Percentiles rank a stretch among this genome's conserved stretches.
Conservation (phyloP, 2,329 filamentous ascomycete species). For the Aspergillus sp. region DNA sequence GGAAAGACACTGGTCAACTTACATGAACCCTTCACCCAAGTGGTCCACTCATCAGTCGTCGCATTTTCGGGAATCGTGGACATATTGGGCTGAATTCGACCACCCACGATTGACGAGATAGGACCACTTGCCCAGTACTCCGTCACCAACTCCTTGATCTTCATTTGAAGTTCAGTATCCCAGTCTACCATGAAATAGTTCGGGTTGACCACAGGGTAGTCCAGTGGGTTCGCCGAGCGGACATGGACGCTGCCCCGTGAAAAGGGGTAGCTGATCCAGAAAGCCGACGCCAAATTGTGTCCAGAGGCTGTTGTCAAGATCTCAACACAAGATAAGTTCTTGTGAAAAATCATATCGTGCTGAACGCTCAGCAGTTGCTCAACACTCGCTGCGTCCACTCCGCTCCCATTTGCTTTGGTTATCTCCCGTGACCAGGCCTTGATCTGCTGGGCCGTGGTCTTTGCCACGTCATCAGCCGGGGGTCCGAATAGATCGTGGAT, state of each 20-base stretch:
- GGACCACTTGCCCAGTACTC: slow-evolving; percentile 18
- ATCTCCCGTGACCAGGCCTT: slow-evolving; percentile 18
- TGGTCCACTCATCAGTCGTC: slow-evolving; percentile 19
- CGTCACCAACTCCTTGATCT: slow-evolving; percentile 19
- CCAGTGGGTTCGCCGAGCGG: slow-evolving; percentile 21
- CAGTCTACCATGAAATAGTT: slow-evolving; percentile 30
- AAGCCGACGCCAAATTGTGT: slow-evolving; percentile 18
- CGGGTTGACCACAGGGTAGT: slow-evolving; percentile 25
- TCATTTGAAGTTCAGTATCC: slow-evolving; percentile 23
- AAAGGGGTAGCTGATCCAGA: slow-evolving; percentile 29
- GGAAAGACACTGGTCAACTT: slow-evolving; percentile 1
- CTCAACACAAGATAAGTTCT: slow-evolving; percentile 25
- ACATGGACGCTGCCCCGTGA: slow-evolving; percentile 31
- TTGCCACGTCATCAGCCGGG: slow-evolving; percentile 14
- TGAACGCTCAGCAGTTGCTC: slow-evolving; percentile 25
- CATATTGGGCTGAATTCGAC: slow-evolving; percentile 20
- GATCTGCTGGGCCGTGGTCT: slow-evolving; percentile 15
- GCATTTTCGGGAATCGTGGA: slow-evolving; percentile 19
- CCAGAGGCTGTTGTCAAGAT: slow-evolving; percentile 21
- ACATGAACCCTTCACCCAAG: slow-evolving; percentile 25
- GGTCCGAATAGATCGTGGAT: slow-evolving; percentile 23
- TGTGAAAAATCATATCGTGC: slow-evolving; percentile 26
- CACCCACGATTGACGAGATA: slow-evolving; percentile 13
- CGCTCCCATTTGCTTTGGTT: slow-evolving; percentile 12
- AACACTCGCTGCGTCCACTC: slow-evolving; percentile 17